Conservation (phyloP, 805 yeast species). For the Candida caryicola region DNA sequence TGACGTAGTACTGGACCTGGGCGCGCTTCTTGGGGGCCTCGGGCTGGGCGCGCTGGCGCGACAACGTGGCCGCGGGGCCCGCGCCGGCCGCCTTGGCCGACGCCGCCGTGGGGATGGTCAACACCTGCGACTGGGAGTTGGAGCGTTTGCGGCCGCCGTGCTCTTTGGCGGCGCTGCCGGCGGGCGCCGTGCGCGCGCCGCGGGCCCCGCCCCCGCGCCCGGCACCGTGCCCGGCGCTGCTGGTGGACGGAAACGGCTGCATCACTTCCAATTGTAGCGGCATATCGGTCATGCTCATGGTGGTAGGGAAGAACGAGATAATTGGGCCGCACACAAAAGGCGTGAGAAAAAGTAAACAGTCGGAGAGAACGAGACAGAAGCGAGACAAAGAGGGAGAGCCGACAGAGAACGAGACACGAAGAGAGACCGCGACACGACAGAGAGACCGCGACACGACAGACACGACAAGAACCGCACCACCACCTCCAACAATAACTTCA, state of each 20-base stretch:
- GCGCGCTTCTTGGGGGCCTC: slow-evolving; percentile 23
- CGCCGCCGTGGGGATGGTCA: slow-evolving; percentile 21
- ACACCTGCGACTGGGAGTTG: slow-evolving; percentile 42
- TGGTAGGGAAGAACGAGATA: too few relatives aligned
- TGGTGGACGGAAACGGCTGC: slow-evolving; percentile 8
- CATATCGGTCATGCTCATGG: slow-evolving; percentile 15
- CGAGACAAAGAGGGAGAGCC: neutral
- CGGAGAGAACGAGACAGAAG: neutral
- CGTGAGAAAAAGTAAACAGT: neutral
- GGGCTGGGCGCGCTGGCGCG: slow-evolving; percentile 6
- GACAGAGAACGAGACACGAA: neutral
- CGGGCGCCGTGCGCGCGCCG: slow-evolving; percentile 1
- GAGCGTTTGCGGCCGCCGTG: slow-evolving; percentile 29
- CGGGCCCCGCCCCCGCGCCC: neutral
- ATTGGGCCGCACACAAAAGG: neutral
- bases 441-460: too few relatives aligned
- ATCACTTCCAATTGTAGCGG: slow-evolving; percentile 22
- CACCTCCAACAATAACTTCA: neutral
- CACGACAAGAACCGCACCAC: neutral
- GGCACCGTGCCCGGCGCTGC: slow-evolving; percentile 1
- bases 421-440: neutral
- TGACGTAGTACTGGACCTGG: slow-evolving; percentile 53
- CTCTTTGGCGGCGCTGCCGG: slow-evolving; percentile 3
- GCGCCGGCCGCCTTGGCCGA: slow-evolving; percentile 11
- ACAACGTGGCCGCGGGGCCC: slow-evolving; percentile 3